phyloP scores from a whole-genome alignment of 441 rosid genomes.

The Populus tomentosa region DNA sequence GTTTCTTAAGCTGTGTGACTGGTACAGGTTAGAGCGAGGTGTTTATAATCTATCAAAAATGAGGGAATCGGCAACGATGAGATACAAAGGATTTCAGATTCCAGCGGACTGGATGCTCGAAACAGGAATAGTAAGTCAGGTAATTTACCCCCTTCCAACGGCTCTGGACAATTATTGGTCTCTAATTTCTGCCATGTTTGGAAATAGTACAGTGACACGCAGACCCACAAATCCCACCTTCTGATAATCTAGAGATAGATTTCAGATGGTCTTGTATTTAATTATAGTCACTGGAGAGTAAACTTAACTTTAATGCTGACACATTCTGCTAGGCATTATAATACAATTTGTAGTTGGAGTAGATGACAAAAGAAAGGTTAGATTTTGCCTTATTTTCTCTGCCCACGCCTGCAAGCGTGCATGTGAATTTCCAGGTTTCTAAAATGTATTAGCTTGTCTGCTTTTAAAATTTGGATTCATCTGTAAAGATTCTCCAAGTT shows the following conservation, averaged over 20 bases:
- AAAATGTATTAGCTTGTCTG: constrained; percentile 38
- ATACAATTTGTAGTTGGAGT: constrained; percentile 8
- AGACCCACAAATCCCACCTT: background rate
- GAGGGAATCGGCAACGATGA: constrained; percentile 74
- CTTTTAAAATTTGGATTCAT: constrained; percentile 26
- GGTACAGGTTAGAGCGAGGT: constrained; percentile 78
- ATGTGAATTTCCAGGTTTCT: constrained; percentile 42
- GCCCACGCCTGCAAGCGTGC: constrained; percentile 27
- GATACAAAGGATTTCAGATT: constrained; percentile 64
- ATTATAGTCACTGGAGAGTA: constrained; percentile 12
- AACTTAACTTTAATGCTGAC: constrained; percentile 18
- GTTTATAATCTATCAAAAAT: constrained; percentile 83
- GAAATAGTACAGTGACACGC: background rate
- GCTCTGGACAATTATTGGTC: background rate
- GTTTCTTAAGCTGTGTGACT: background rate
- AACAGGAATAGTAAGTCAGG: constrained; percentile 84
- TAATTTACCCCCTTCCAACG: constrained; percentile 14
- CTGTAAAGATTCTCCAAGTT: constrained; percentile 9
- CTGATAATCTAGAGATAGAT: background rate
- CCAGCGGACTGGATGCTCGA: constrained; percentile 95
- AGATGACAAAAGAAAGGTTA: constrained; percentile 38
- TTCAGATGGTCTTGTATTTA: constrained; percentile 15
- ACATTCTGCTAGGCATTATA: constrained; percentile 22
- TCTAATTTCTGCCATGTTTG: background rate
- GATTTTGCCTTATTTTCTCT: constrained; percentile 25